Evolutionary conservation across 2,329 filamentous ascomycete species (phyloP).

Genomic region (Epichloe amarillans): DNA sequence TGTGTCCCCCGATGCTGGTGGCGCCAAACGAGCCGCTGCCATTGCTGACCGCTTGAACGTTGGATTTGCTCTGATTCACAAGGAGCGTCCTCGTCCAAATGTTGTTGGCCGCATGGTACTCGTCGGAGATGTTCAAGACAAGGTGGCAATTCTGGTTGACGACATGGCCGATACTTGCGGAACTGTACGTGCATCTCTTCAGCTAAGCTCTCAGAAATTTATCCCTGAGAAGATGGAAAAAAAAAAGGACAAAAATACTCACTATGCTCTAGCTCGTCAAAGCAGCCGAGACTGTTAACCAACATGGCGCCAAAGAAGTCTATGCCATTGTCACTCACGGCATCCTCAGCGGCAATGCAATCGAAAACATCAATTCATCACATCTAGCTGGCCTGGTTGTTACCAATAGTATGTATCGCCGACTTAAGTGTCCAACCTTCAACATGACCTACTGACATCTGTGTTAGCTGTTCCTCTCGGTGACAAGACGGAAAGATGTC

Average conservation of each 20-base stretch:
- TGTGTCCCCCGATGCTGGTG: slow-evolving; percentile 87
- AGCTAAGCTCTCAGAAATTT: background rate
- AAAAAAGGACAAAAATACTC: background rate
- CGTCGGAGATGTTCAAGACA: slow-evolving; percentile 85
- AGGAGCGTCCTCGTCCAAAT: slow-evolving; percentile 75
- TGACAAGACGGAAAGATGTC: slow-evolving; percentile 67
- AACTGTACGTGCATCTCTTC: slow-evolving; percentile 31
- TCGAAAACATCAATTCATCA: slow-evolving; percentile 72
- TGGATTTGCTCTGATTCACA: slow-evolving; percentile 89
- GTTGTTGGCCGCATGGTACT: slow-evolving; percentile 86
- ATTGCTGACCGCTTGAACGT: slow-evolving; percentile 87
- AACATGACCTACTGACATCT: slow-evolving; percentile 12
- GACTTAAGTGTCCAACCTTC: background rate
- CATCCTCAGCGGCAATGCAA: slow-evolving; percentile 77
- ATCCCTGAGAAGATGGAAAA: background rate
- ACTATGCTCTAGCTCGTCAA: slow-evolving; percentile 42
- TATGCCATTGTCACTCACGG: slow-evolving; percentile 94
- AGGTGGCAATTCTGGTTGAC: slow-evolving; percentile 90
- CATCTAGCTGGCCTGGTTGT: slow-evolving; percentile 69
- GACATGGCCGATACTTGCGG: slow-evolving; percentile 97
- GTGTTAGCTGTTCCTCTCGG: slow-evolving; percentile 34
- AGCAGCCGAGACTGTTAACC: slow-evolving; percentile 76
- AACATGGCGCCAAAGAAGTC: slow-evolving; percentile 75
- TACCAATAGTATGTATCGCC: slow-evolving; percentile 57
- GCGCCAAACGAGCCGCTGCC: slow-evolving; percentile 84